Base-by-base conservation (phyloP, 148 eudicot species). In the Pouteria glomerata region DNA sequence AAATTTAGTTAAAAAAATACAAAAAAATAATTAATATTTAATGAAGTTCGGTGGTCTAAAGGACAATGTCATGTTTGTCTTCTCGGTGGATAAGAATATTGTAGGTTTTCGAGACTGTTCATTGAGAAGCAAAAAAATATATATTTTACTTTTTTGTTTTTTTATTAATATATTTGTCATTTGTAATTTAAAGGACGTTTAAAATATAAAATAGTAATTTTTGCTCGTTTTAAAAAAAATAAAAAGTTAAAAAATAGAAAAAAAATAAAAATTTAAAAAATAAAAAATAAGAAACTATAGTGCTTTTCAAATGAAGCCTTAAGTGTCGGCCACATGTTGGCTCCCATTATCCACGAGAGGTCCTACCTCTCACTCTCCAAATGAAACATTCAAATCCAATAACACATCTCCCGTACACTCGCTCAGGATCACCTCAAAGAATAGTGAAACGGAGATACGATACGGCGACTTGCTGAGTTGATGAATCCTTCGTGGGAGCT, bases 241-340 rank as follows among this genome's bases (percentile, higher is more conserved):
- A 45, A 14, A 47, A 27, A 48, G 3, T 8, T 16, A 44, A 61
- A 15, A 51, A 62, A 71, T 74, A 63, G 78, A 65, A 14, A 7
- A 7, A 14, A 45, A 7, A 14, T 6, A 14, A 14, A 7, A 7
- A 14, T 6, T 6, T 7, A 7, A 14, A 45, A 45, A 14, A 45
- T 6, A 14, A 7, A 14, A 45, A 45, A 45, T 6, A 7, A 7
- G 51, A 7, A 45, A 7, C 14, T 45, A 45, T 45, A 7, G 7
- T 45, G 7, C 51, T 45, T 45, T 45, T 45, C 14, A 14, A 7
- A 7, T 7, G 7, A 45, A 7, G 51, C 14, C 7, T 14, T 45
- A 7, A 14, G 7, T 45, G 51, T 7, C 7, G 14, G 10, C 14
- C 14, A 7, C 14, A 7, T 14, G 14, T 45, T 7, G 14, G 14